Base-by-base conservation (phyloP, 225 moss, liverwort and hornwort species). In the Pleurozium schreberi region DNA sequence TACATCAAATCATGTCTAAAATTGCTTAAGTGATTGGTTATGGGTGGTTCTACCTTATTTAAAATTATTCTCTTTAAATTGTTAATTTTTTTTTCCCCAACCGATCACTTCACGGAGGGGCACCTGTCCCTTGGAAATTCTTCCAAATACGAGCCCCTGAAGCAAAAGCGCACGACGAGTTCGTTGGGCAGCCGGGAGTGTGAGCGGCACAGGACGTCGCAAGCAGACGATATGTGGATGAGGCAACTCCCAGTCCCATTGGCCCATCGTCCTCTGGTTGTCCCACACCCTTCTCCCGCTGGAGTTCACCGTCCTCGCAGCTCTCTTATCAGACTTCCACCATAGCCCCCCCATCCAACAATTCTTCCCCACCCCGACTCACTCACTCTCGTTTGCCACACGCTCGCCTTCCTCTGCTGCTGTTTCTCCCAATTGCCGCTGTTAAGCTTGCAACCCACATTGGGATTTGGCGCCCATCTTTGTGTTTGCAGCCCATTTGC, bases 121-220 rank as follows among this genome's bases (percentile, higher is more conserved):
- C 53, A 77, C 53, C 36, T 77, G 78, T 55, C 78, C 57, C 27
- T 57, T 57, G n/a, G 15, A 57, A 55, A 53, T 53, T 77, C 55
- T n/a, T n/a, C 34, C 65, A 10, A 34, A 14, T 55, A 1, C 77
- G 55, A 77, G 77, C 20, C 61, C 43, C 42, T 42, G 40, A 30
- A 59, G 42, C 80, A 1, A 2, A 77, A 53, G 80, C 61, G 31
- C 61, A 61, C 61, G 81, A 33, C 62, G 62, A 7, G 10, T 81
- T 80, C 33, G 62, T 43, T 60, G 15, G 61, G 61, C 45, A 36
- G 14, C 64, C 50, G 38, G 81, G 65, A 53, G 86, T n/a, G 89
- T 90, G 89, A 90, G 86, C 86, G 75, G 89, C 89, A 90, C 86
- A 90, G 81, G 86, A 57, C 63, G 52, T 53, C 55, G 89, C n/a